Base-by-base conservation (phyloP, 345 rosid species). In the Lenwebbia sp. region DNA sequence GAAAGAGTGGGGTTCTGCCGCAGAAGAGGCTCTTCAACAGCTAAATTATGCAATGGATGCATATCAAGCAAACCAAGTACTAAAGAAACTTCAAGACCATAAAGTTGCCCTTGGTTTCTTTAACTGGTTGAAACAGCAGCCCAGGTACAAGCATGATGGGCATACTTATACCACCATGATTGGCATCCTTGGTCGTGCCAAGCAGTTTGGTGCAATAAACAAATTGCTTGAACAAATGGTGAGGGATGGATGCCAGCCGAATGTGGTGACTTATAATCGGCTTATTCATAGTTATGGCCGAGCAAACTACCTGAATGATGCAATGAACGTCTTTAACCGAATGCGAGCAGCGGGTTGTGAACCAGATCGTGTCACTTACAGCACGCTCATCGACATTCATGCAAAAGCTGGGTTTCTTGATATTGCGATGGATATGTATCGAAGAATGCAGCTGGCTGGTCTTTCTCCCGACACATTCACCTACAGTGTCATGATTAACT, bases 151-250 rank as follows among this genome's bases (percentile, higher is more conserved):
- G 91, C 99, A 96, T 65, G 98, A 95, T 90, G 95, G 92, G 52
- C 96, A 96, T 87, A 96, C 99, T 84, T 96, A 95, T 88, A 96
- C 99, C 81, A 96, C 98, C 57, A 95, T 96, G 99, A 93, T 95
- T 44, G 99, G 98, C 84, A 93, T 94, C 86, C 97, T 96, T 82
- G 99, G 99, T 47, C 98, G 96, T 85, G 93, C 96, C 4, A 95
- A 88, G 92, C 96, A 95, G 88, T 96, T 96, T 84, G 92, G 89
- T 78, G 87, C 89, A 12, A 94, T 96, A 87, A 88, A 95, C 89
- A 93, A 90, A 86, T 92, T 96, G 86, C 95, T 95, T 55, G 93
- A 93, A 60, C 93, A 95, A 92, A 96, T 96, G 98, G 91, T 91
- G 83, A 87, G 87, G 88, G 99, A 94, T 55, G 97, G 98, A 76